Evolutionary conservation across 805 yeast genomes (phyloP).

Genomic region (Lachancea fermentati): DNA sequence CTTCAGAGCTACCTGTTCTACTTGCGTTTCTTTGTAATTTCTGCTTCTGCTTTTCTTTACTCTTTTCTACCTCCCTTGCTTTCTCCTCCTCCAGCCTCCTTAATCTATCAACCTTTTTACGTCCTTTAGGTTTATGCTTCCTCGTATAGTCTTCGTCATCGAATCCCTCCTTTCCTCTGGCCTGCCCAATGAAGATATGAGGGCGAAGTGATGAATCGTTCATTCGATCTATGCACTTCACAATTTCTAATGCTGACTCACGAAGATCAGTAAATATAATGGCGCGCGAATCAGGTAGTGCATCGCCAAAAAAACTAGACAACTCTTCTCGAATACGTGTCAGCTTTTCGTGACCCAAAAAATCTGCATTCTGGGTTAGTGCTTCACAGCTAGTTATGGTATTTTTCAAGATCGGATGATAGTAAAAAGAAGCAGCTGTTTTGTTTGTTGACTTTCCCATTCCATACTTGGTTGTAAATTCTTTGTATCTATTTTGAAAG

Average conservation of each 20-base stretch:
- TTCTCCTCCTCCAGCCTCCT: slow-evolving; percentile 31
- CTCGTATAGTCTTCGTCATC: slow-evolving; percentile 47
- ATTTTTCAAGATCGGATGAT: slow-evolving; percentile 41
- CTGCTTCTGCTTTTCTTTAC: slow-evolving; percentile 29
- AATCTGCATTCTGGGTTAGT: slow-evolving; percentile 33
- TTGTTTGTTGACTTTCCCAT: slow-evolving; percentile 60
- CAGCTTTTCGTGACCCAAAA: slow-evolving; percentile 68
- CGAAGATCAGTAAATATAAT: slow-evolving; percentile 86
- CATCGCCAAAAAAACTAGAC: slow-evolving; percentile 44
- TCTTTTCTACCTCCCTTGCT: slow-evolving; percentile 27
- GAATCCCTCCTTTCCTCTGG: slow-evolving; percentile 65
- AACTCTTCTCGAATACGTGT: slow-evolving; percentile 54
- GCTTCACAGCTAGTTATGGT: slow-evolving; percentile 43
- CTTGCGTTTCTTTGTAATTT: slow-evolving; percentile 34
- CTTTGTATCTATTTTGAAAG: slow-evolving; percentile 51
- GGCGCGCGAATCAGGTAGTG: slow-evolving; percentile 55
- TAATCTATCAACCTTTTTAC: slow-evolving; percentile 35
- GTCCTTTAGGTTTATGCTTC: slow-evolving; percentile 41
- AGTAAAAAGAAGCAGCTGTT: slow-evolving; percentile 56
- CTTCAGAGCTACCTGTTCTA: slow-evolving; percentile 60
- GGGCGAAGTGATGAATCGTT: slow-evolving; percentile 45
- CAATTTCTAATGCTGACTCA: slow-evolving; percentile 86
- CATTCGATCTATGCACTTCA: slow-evolving; percentile 49
- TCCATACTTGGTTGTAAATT: slow-evolving; percentile 53
- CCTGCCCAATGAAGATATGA: slow-evolving; percentile 90